These are phyloP conservation scores for Beta corolliflora DNA, from an alignment of 179 eudicot genomes.

Conservation along the genomic window DNA sequence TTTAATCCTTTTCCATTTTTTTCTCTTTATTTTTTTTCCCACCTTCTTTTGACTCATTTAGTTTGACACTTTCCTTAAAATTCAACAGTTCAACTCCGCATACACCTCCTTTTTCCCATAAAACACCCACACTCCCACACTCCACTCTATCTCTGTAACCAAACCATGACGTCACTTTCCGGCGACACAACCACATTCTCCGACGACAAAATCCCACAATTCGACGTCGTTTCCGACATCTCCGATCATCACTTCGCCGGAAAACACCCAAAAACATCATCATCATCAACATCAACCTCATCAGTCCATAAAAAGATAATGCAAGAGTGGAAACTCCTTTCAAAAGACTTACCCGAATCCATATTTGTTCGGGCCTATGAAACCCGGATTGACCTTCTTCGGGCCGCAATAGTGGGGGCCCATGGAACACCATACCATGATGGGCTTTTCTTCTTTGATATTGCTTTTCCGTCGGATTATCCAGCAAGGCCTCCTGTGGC, in stretches of 20 bases:
- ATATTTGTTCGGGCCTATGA: conserved; percentile 75
- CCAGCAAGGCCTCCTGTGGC: conserved; percentile 61
- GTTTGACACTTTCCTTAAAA: background rate
- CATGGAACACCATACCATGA: conserved; percentile 84
- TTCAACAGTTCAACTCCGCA: background rate
- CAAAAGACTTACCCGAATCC: conserved; percentile 55
- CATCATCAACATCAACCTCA: background rate
- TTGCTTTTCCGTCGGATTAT: conserved; percentile 59
- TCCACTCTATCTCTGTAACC: background rate
- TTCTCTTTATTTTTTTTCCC: background rate
- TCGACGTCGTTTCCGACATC: conserved; percentile 37
- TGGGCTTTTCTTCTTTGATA: conserved; percentile 75
- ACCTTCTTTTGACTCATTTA: background rate
- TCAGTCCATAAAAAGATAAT: conserved; percentile 44
- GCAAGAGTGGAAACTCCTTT: conserved; percentile 70
- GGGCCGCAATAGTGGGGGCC: conserved; percentile 81
- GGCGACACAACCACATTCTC: background rate
- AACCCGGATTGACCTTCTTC: conserved; percentile 56
- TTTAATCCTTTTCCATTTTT: too few relatives aligned
- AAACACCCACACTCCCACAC: background rate
- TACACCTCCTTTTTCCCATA: background rate
- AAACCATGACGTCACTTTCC: conserved; percentile 20
- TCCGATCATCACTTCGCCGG: conserved; percentile 33
- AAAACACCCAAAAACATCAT: background rate
- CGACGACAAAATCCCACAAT: conserved; percentile 26